Evolutionary conservation across 148 eudicot species (phyloP), one percentile per base, ranked within the genome.

Genomic region (Chenopodium formosanum): DNA sequence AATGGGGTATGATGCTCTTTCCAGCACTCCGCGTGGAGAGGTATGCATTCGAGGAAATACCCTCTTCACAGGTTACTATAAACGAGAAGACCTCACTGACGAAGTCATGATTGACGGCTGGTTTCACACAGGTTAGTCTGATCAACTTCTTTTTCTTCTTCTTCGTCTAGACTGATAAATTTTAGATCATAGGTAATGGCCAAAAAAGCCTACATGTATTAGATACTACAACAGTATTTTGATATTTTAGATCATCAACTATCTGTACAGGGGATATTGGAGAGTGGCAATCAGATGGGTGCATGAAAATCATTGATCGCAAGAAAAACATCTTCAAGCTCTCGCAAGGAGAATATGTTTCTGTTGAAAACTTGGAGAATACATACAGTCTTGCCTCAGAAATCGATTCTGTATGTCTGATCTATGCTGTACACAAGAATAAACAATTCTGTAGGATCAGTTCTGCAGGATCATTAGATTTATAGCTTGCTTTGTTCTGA

Each of bases 281-380:
- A 58, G 98, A 97, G 73, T 97, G 98, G 99, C 98, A 90, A 64
- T 90, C 92, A 52, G 86, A 94, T 82, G 99, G 99, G 68, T 86
- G 94, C 86, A 88, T 97, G 98, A 97, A 94, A 84, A 88, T 97
- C 53, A 91, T 97, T 74, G 99, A 97, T 84, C 90, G 99, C 12
- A 97, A 92, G 94, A 97, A 97, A 78, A 97, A 97, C 86, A 97
- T 97, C 82, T 97, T 97, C 87, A 97, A 97, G 89, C 99, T 97
- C 67, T 92, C 99, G 2, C 99, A 97, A 82, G 99, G 99, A 75
- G 99, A 97, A 80, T 97, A 97, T 77, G 90, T 97, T 47, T 87
- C 99, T 22, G 99, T 94, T 23, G 99, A 97, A 79, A 92, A 93
- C 75, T 82, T 97, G 86, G 99, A 97, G 88, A 91, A 87, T 76